Percentiles rank a stretch among this genome's conserved stretches.
Conservation (phyloP, 345 rosid genomes). For the Eucalyptus victrix region DNA sequence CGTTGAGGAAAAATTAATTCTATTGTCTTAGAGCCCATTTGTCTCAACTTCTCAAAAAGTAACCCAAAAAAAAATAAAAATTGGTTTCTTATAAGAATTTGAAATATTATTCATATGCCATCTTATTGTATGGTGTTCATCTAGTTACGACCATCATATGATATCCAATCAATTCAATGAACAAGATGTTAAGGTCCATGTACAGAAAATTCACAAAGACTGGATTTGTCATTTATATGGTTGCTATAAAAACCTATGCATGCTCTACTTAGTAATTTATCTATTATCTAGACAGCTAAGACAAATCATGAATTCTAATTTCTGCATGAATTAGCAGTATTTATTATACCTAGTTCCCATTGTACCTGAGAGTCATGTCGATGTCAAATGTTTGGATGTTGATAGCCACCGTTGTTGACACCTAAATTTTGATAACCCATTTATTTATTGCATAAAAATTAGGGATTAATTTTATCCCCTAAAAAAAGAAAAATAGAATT, state of each 20-base stretch:
- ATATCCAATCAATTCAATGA: background rate
- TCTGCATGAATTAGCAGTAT: background rate
- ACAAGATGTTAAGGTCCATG: background rate
- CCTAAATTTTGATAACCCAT: too few relatives aligned
- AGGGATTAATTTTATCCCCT: too few relatives aligned
- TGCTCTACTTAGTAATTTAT: background rate
- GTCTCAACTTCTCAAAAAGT: background rate
- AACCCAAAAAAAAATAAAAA: background rate
- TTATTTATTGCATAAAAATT: too few relatives aligned
- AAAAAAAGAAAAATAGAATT: too few relatives aligned
- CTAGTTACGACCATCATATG: background rate
- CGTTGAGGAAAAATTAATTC: background rate
- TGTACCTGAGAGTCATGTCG: background rate
- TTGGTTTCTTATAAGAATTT: background rate
- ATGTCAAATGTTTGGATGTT: background rate
- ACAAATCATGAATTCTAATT: background rate
- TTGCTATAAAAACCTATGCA: background rate
- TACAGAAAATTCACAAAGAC: background rate
- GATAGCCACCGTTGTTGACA: background rate
- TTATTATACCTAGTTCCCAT: background rate
- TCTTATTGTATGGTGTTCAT: too few relatives aligned
- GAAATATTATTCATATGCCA: too few relatives aligned
- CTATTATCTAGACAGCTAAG: background rate
- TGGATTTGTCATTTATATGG: background rate
- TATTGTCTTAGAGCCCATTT: background rate